Evolutionary conservation across 192 early-diverging fungal genomes (phyloP).

Genomic region (Coemansia sp.): DNA sequence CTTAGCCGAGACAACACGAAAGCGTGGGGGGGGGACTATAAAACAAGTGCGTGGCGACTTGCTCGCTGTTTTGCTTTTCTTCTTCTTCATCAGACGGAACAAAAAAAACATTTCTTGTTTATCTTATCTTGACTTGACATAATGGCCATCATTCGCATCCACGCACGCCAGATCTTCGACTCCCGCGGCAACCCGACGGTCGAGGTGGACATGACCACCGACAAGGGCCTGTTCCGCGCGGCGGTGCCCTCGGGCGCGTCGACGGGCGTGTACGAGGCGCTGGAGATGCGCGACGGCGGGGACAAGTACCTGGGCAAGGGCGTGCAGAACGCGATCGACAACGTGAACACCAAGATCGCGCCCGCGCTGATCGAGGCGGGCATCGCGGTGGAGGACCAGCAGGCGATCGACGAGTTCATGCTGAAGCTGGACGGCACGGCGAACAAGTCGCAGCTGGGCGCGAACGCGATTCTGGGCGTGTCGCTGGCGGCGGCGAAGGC

Average conservation of each 20-base stretch:
- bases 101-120: too few species aligned
- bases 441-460: conserved; percentile 96
- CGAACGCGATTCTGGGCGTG: conserved; percentile 98
- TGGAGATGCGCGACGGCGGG: conserved; percentile 94
- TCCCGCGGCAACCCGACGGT: conserved; percentile 99
- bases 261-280: conserved; percentile 97
- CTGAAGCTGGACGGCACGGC: conserved; percentile 89
- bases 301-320: conserved; percentile 93
- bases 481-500: conserved; percentile 95
- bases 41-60: too few species aligned
- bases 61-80: too few species aligned
- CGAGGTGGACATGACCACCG: conserved; percentile 95
- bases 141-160: conserved; percentile 73
- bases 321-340: conserved; percentile 85
- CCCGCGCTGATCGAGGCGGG: conserved; percentile 79
- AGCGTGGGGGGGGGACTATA: too few species aligned
- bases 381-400: conserved; percentile 84
- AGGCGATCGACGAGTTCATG: conserved; percentile 86
- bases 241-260: conserved; percentile 98
- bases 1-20: too few species aligned
- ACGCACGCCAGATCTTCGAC: conserved; percentile 98
- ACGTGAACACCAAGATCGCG: conserved; percentile 89
- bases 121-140: too few species aligned
- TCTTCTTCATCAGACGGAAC: too few species aligned
- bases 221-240: conserved; percentile 92